A percentile compares a stretch with the other conserved stretches of the same genome.
Evolutionary conservation across 1,139 yeast genomes (phyloP).

Genomic region (Hyphopichia pseudoburtonii): DNA sequence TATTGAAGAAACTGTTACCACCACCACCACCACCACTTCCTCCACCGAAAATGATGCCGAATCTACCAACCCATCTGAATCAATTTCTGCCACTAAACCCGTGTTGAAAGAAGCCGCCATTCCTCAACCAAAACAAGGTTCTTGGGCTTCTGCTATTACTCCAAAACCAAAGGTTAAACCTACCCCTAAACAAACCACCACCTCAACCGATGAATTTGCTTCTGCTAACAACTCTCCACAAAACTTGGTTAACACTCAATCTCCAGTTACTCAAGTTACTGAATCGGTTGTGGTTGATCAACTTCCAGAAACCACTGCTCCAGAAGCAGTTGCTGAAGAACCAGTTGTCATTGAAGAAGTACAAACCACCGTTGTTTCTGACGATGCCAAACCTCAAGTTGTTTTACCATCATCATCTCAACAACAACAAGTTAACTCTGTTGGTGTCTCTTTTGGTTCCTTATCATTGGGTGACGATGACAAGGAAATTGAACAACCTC

Average conservation of each 20-base stretch:
- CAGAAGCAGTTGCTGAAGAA: constrained; percentile 14
- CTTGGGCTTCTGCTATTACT: constrained; percentile 64
- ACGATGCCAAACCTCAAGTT: constrained; percentile 46
- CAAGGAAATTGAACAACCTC: constrained; percentile 14
- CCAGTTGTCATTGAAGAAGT: constrained; percentile 11
- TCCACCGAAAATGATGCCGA: constrained; percentile 9
- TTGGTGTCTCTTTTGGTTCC: constrained; percentile 73
- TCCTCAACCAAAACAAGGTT: constrained; percentile 33
- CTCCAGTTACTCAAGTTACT: constrained; percentile 12
- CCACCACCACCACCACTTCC: constrained; percentile 10
- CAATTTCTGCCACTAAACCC: constrained; percentile 13
- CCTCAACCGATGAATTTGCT: constrained; percentile 4
- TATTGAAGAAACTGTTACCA: constrained; percentile 8
- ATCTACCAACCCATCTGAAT: constrained; percentile 5
- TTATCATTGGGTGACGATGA: constrained; percentile 53
- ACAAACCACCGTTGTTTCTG: constrained; percentile 7
- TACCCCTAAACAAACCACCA: constrained; percentile 12
- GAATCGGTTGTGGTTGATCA: constrained; percentile 12
- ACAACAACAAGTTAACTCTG: constrained; percentile 51
- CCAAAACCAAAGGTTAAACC: constrained; percentile 48
- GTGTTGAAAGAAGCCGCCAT: constrained; percentile 30
- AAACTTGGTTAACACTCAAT: constrained; percentile 12
- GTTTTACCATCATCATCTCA: constrained; percentile 61
- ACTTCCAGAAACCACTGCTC: constrained; percentile 9
- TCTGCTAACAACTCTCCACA: constrained; percentile 4